These are phyloP conservation scores for Schoenoplectus tabernaemontani DNA, from an alignment of 202 grass and related monocot genomes.

Conservation along the genomic window DNA sequence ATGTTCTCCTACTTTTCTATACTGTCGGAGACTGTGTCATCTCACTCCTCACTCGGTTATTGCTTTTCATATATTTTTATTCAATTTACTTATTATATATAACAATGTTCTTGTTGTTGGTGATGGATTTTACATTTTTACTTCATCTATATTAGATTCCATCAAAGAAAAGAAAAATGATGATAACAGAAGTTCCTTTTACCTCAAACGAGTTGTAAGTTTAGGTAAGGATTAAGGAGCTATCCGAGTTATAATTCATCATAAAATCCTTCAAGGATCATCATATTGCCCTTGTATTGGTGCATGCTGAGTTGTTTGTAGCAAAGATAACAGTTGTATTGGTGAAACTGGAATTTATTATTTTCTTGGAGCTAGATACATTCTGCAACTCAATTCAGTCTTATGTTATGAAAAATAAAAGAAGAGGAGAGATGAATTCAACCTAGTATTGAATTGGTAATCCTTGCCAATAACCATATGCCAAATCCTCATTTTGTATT, in stretches of 20 bases:
- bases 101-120: background rate
- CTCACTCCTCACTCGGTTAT: background rate
- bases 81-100: background rate
- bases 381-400: background rate
- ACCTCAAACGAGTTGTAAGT: background rate
- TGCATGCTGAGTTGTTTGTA: background rate
- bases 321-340: too few relatives aligned
- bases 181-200: background rate
- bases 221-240: background rate
- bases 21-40: background rate
- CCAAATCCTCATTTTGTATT: background rate
- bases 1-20: background rate
- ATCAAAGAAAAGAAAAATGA: constrained; percentile 22
- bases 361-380: background rate
- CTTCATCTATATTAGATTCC: background rate
- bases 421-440: background rate
- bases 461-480: background rate
- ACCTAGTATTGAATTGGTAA: background rate
- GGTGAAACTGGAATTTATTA: background rate
- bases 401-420: background rate
- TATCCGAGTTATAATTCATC: background rate
- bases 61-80: background rate
- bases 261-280: background rate
- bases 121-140: background rate
- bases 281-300: background rate